Evolutionary conservation across 208 protist species (phyloP).

Genomic region (Blastocrithidia nonstop): DNA sequence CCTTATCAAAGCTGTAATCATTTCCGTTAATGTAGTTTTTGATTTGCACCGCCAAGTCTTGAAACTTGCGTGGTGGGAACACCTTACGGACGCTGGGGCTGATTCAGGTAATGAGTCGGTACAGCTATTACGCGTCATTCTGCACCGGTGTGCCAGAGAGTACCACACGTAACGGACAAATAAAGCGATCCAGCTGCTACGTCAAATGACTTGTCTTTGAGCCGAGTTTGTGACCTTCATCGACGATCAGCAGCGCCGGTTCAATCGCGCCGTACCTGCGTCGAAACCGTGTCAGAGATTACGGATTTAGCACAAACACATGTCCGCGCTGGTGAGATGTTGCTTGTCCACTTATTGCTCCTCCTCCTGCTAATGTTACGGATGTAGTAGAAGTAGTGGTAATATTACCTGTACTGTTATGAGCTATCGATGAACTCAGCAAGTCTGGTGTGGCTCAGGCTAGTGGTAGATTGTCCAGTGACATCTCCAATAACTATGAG

Average conservation of each 20-base stretch:
- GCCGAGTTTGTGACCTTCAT: slow-evolving; percentile 71
- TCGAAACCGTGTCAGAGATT: slow-evolving; percentile 41
- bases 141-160: slow-evolving; percentile 85
- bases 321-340: slow-evolving; percentile 16
- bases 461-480: too few relatives aligned
- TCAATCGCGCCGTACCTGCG: slow-evolving; percentile 26
- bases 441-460: too few relatives aligned
- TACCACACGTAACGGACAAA: slow-evolving; percentile 42
- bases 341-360: slow-evolving; percentile 1
- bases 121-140: slow-evolving; percentile 73
- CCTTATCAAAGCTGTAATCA: slow-evolving; percentile 24
- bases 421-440: too few relatives aligned
- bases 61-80: slow-evolving; percentile 33
- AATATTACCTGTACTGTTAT: background rate
- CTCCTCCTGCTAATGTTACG: background rate
- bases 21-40: slow-evolving; percentile 62
- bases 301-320: slow-evolving; percentile 67
- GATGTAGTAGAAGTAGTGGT: background rate
- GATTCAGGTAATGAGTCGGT: slow-evolving; percentile 68
- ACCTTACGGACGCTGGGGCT: slow-evolving; percentile 29
- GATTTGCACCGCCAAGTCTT: slow-evolving; percentile 32
- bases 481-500: too few relatives aligned
- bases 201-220: slow-evolving; percentile 48
- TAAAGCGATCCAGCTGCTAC: slow-evolving; percentile 27
- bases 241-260: slow-evolving; percentile 65